Evolutionary conservation across 352 stramenopile species (phyloP), one percentile per base, ranked within the genome.

Genomic region (Globisporangium alternatum): DNA sequence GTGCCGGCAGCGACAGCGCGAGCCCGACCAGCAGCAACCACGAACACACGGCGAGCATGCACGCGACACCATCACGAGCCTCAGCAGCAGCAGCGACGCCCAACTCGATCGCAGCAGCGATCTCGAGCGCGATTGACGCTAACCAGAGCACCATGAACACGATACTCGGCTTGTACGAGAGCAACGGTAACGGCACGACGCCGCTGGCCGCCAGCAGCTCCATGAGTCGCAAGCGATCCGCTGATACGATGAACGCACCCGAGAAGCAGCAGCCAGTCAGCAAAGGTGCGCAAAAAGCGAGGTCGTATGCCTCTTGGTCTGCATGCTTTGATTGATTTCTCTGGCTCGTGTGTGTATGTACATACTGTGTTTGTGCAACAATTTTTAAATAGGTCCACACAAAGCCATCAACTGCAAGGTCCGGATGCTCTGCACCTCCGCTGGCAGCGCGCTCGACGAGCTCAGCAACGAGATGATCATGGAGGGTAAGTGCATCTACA

Each of bases 401-500:
- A 90, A 92, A 60, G 85, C 84, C 1, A 94, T 96, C 67, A 96
- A 94, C 41, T 90, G 83, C 74, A 96, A 96, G 64, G 80, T 96
- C 37, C 83, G 87, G 31, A 91, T 91, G 81, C 73, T 96, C 43
- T 92, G 85, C 62, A 86, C 85, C 19, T 86, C 85, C 13, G 87
- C 83, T 0, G 83, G 83, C 3, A 93, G 83, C 22, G 87, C 87
- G 15, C 66, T 96, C 47, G 87, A 96, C 47, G 82, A 96, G 60
- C 74, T 93, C 30, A 96, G 87, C 64, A 96, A 96, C 65, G 83
- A 88, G 56, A 84, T 96, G 71, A 90, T 94, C 53, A 68, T 71
- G 31, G 75, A 91, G 56, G 88, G 88, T 39, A 90, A 92, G 37
- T 80, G 64, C 53, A 88, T 96, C 41, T 95, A 93, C 75, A 95